Percentiles rank a stretch among this genome's conserved stretches.
Evolutionary conservation across 352 stramenopile genomes (phyloP).

Genomic region (Pythium apleroticum): DNA sequence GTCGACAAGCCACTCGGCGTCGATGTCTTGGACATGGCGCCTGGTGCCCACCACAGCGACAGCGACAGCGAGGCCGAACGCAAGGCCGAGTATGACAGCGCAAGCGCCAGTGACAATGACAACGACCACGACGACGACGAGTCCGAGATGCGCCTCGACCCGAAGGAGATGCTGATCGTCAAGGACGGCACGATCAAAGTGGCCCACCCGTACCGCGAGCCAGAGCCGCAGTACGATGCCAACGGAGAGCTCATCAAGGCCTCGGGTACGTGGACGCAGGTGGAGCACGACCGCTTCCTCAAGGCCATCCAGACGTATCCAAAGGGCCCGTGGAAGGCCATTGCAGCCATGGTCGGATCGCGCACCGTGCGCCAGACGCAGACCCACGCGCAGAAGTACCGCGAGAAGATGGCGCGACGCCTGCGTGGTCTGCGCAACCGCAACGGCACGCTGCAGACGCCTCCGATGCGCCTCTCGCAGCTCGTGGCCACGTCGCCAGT

Average conservation of each 20-base stretch:
- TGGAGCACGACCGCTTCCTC: conserved; percentile 63
- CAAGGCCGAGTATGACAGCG: conserved; percentile 11
- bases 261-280: conserved; percentile 55
- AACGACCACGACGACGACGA: conserved; percentile 34
- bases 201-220: conserved; percentile 59
- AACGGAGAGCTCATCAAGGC: conserved; percentile 60
- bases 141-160: conserved; percentile 50
- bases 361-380: conserved; percentile 68
- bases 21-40: not conserved
- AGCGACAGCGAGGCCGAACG: conserved; percentile 20
- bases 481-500: conserved; percentile 17
- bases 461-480: conserved; percentile 29
- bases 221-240: conserved; percentile 52
- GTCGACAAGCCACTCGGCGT: conserved; percentile 11
- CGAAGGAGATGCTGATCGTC: conserved; percentile 73
- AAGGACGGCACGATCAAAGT: conserved; percentile 71
- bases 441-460: conserved; percentile 50
- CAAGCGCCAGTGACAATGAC: conserved; percentile 28
- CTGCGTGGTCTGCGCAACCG: conserved; percentile 65
- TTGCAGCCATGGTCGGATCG: conserved; percentile 64
- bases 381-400: conserved; percentile 70
- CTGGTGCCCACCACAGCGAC: conserved; percentile 2
- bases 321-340: conserved; percentile 63
- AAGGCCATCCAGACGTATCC: conserved; percentile 55
- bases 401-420: conserved; percentile 57